These are phyloP conservation scores for Moesziomyces sp. DNA, from an alignment of 1,284 basidiomycete genomes.

Conservation along the genomic window DNA sequence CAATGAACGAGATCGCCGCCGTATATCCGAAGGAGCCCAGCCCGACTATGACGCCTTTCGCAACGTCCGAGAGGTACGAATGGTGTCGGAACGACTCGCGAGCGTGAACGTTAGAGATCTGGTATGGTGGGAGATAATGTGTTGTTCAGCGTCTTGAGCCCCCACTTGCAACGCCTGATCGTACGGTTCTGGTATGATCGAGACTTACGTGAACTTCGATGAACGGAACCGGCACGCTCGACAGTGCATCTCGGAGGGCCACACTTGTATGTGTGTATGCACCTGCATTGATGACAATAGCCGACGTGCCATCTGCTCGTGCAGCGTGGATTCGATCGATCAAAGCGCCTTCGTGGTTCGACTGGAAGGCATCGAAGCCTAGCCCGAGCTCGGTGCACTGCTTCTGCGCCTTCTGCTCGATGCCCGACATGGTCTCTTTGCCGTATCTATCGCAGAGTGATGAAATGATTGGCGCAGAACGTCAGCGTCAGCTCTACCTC, in stretches of 20 bases:
- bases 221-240: conserved; percentile 64
- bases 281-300: conserved; percentile 66
- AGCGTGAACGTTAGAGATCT: conserved; percentile 67
- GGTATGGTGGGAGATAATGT: background rate
- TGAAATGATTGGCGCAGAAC: too few species aligned
- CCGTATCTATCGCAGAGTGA: conserved; percentile 55
- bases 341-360: conserved; percentile 67
- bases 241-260: conserved; percentile 66
- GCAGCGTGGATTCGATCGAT: conserved; percentile 67
- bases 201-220: conserved; percentile 67
- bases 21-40: conserved; percentile 47
- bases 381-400: conserved; percentile 16
- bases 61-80: conserved; percentile 67
- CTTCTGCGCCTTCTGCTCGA: conserved; percentile 6
- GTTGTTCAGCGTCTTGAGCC: background rate
- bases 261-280: conserved; percentile 68
- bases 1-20: conserved; percentile 29
- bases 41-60: conserved; percentile 63
- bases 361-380: conserved; percentile 57
- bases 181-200: background rate
- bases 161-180: background rate
- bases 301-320: conserved; percentile 30
- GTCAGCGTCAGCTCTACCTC: background rate
- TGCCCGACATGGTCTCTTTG: conserved; percentile 62
- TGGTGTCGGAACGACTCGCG: conserved; percentile 68